Conservation (phyloP, 257 asterid species). For the Nicotiana otophora region DNA sequence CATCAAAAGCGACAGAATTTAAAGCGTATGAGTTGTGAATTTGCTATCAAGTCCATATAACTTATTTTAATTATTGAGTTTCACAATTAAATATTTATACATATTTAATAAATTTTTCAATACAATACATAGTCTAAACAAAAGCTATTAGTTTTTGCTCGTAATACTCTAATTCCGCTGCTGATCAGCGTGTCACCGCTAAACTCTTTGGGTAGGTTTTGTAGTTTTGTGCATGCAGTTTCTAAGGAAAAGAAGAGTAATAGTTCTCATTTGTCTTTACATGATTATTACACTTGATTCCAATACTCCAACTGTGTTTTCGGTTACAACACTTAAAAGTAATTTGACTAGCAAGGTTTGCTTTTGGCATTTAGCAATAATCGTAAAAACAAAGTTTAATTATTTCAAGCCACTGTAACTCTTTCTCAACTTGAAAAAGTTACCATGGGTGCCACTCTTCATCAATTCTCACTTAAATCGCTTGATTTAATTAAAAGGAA, state of each 20-base stretch:
- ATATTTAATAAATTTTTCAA: too few relatives aligned
- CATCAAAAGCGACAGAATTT: too few relatives aligned
- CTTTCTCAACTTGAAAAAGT: background rate
- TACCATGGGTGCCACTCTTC: background rate
- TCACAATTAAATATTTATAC: too few relatives aligned
- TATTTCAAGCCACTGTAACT: background rate
- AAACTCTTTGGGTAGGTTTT: slow-evolving; percentile 3
- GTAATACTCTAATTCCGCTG: too few relatives aligned
- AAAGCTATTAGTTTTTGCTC: too few relatives aligned
- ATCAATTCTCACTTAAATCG: background rate
- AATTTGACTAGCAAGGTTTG: background rate
- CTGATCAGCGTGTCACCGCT: background rate
- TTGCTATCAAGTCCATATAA: too few relatives aligned
- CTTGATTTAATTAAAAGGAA: background rate
- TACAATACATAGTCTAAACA: too few relatives aligned
- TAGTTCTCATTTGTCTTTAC: slow-evolving; percentile 2
- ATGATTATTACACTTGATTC: background rate
- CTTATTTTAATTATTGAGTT: too few relatives aligned
- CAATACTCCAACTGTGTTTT: background rate
- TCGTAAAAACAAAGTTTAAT: background rate
- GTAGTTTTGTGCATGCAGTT: background rate
- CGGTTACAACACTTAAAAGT: background rate
- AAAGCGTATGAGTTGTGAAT: too few relatives aligned
- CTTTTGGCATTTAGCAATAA: background rate
- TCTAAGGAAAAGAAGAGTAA: background rate